phyloP scores from a whole-genome alignment of 371 early-diverging fungal species.

The Lichtheimia ornata region DNA sequence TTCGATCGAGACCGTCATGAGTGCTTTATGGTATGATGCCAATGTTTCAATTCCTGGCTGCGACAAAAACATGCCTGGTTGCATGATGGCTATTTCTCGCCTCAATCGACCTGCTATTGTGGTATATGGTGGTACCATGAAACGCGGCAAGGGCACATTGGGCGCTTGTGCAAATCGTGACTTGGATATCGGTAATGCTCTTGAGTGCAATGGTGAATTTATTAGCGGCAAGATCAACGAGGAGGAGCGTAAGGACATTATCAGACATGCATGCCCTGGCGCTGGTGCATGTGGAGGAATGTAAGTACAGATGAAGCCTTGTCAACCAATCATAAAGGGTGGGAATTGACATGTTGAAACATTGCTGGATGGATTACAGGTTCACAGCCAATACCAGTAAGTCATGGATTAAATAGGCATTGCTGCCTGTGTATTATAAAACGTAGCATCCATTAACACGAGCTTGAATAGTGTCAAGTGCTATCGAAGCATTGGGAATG shows the following conservation, averaged over 20 bases:
- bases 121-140: slow-evolving; percentile 86
- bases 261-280: slow-evolving; percentile 90
- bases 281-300: slow-evolving; percentile 96
- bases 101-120: slow-evolving; percentile 92
- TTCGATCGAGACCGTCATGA: slow-evolving; percentile 97
- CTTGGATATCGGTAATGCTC: slow-evolving; percentile 91
- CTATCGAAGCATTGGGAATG: slow-evolving; percentile 97
- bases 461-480: slow-evolving; percentile 76
- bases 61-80: slow-evolving; percentile 98
- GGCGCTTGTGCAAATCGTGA: slow-evolving; percentile 50
- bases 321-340: not conserved
- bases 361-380: not conserved
- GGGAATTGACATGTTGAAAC: not conserved
- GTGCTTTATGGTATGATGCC: slow-evolving; percentile 94
- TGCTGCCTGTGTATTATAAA: no score
- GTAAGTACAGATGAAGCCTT: slow-evolving; percentile 49
- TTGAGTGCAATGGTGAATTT: slow-evolving; percentile 91
- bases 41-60: slow-evolving; percentile 59
- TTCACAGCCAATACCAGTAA: not conserved
- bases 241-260: slow-evolving; percentile 80
- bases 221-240: slow-evolving; percentile 87
- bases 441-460: no score
- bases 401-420: not conserved
- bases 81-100: slow-evolving; percentile 90
- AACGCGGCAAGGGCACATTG: slow-evolving; percentile 67